Base-by-base conservation (phyloP, 805 yeast species). In the Phaffomyces thermotolerans region DNA sequence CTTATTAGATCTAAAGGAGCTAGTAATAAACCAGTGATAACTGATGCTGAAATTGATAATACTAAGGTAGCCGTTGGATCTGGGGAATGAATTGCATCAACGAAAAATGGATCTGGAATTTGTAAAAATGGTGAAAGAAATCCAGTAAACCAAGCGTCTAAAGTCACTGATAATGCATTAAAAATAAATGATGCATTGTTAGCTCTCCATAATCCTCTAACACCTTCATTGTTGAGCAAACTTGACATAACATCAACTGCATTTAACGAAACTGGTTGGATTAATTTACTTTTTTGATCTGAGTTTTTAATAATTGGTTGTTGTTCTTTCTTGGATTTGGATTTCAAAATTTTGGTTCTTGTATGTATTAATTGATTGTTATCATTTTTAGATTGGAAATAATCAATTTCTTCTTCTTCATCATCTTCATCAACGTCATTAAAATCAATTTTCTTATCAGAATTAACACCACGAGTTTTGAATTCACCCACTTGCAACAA, bases 141-240 rank as follows among this genome's bases (percentile, higher is more conserved):
- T 4, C 96, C 96, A 0, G 95, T 84, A 39, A 89, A 71, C 97
- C 98, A 90, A 1, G 96, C 87, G 57, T 86, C 91, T 37, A 89
- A 66, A 0, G 95, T 84, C 39, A 79, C 77, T 2, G 82, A 76
- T 17, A 88, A 67, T 0, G 95, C 84, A 42, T 76, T 82, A 58
- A 84, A 74, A 17, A 93, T 70, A 55, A 89, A 91, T 0, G 95
- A 73, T 3, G 95, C 83, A 58, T 85, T 83, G 34, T 80, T 73
- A 10, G 89, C 87, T 55, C 86, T 72, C 69, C 86, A 79, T 9
- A 82, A 62, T 4, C 89, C 88, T 52, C 77, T 68, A 17, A 79
- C 81, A 23, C 84, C 95, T 57, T 73, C 95, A 64, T 72, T 79
- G 22, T 88, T 74, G 53, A 75, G 73, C 43, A 75, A 75, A 47